Evolutionary conservation across 1,284 basidiomycete genomes (phyloP), one percentile per base, ranked within the genome.

Genomic region (Meira nashicola): DNA sequence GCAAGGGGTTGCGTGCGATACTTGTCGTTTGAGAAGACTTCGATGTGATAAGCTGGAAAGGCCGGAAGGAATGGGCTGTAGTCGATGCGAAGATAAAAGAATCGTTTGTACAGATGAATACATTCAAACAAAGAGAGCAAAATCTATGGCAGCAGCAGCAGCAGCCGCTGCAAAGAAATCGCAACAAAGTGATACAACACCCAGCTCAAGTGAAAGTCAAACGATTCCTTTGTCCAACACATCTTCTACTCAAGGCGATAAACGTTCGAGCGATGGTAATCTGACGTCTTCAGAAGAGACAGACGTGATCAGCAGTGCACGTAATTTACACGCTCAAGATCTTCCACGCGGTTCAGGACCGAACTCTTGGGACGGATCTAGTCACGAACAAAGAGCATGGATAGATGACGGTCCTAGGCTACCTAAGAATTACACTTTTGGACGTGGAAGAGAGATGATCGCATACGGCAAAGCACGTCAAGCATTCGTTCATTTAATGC

Each of bases 1-100:
- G 43, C 74, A 77, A 60, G 74, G 74, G 10, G 74, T 77, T 2
- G 74, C 74, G 8, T 77, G 74, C 55, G 74, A 77, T 40, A 74
- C 73, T 7, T 77, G 74, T 55, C 73, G 73, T 14, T 58, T 77
- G 23, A 65, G 74, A 9, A 61, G 74, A 38, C 70, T 77, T 21
- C 57, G 74, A 15, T 77, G 74, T 60, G 73, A 75, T 47, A 47
- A 75, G 23, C 73, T 69, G 25, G 74, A 77, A 57, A 63, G 73
- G 39, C 67, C 68, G 7, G 64, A 70, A 3, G 74, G 74, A 11
- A 62, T 68, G 48, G 68, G 72, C 14, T 77, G 74, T 61, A 70
- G 70, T 33, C 67, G 73, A 21, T 77, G 74, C 58, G 68, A 74
- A 43, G 73, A 74, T 56, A 77, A 77, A 63, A 62, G 65, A 17